phyloP scores from a whole-genome alignment of 345 rosid species.

The Eutrema yunnanense region DNA sequence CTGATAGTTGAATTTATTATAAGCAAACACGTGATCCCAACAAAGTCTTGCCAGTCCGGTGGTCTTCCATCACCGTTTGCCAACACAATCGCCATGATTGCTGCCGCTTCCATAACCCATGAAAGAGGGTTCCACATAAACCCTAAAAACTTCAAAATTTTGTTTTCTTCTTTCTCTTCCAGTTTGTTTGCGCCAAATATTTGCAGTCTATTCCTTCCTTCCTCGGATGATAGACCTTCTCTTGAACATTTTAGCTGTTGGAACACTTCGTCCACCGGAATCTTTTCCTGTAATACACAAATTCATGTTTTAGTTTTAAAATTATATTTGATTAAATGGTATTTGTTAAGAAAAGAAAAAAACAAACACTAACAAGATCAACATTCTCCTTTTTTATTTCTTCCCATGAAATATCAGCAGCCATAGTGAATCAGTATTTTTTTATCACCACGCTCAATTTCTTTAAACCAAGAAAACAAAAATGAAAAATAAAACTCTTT shows the following conservation, averaged over 20 bases:
- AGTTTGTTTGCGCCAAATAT: constrained; percentile 84
- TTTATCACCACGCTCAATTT: neutral
- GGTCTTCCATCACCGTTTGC: constrained; percentile 93
- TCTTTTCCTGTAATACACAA: constrained; percentile 44
- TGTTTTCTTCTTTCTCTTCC: constrained; percentile 78
- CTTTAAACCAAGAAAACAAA: neutral
- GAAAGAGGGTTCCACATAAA: constrained; percentile 98
- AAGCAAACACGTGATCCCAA: constrained; percentile 69
- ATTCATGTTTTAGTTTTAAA: neutral
- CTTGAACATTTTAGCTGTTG: constrained; percentile 65
- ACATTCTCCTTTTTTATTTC: constrained; percentile 30
- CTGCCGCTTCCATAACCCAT: constrained; percentile 97
- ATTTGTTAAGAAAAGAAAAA: neutral
- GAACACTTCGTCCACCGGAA: constrained; percentile 80
- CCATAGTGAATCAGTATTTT: constrained; percentile 15
- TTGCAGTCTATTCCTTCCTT: constrained; percentile 68
- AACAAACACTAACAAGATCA: constrained; percentile 22
- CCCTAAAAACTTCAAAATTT: constrained; percentile 74
- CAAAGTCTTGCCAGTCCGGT: constrained; percentile 92
- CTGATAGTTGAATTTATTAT: constrained; percentile 88
- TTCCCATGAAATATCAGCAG: constrained; percentile 31
- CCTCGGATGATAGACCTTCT: constrained; percentile 64
- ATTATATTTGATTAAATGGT: neutral
- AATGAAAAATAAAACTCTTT: neutral
- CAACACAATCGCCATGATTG: constrained; percentile 87